Conservation (phyloP, 164 flowering plant genomes). For the Macadamia tetraphylla region DNA sequence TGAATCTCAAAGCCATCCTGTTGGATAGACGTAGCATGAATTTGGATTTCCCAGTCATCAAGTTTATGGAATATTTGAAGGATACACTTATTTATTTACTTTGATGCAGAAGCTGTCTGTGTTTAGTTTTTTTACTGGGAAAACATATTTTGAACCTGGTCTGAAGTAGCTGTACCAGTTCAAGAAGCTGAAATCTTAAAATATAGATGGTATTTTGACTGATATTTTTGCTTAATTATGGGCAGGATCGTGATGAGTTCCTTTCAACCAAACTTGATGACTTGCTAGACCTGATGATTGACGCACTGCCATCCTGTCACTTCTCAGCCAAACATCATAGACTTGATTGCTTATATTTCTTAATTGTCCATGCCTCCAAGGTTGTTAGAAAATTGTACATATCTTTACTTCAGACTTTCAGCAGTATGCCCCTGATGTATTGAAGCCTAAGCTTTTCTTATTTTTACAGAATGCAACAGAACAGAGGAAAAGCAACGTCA, state of each 20-base stretch:
- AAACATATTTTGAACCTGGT: no score
- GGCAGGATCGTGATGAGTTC: constrained; percentile 51
- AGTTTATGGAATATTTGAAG: no score
- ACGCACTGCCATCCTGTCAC: constrained; percentile 72
- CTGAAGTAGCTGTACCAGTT: no score
- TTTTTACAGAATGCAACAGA: constrained; percentile 50
- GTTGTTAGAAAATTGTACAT: constrained; percentile 20
- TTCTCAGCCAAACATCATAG: constrained; percentile 89
- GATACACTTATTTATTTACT: no score
- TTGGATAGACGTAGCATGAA: no score
- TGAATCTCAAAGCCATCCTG: no score
- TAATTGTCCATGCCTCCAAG: constrained; percentile 66
- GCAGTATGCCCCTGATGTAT: neutral
- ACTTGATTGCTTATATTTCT: constrained; percentile 75
- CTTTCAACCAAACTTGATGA: constrained; percentile 52
- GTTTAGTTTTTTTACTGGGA: no score
- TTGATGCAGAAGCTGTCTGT: neutral
- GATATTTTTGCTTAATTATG: constrained; percentile 13
- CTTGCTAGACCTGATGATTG: constrained; percentile 63
- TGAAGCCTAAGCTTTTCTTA: constrained; percentile 6
- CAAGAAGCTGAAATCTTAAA: no score
- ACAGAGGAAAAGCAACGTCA: constrained; percentile 36
- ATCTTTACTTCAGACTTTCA: neutral
- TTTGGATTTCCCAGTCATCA: no score
- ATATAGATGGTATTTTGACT: constrained; percentile 5